Percentiles rank a stretch among this genome's conserved stretches.
These are phyloP conservation scores for Vitis rupestris DNA, from an alignment of 164 flowering plant genomes.

Conservation along the genomic window DNA sequence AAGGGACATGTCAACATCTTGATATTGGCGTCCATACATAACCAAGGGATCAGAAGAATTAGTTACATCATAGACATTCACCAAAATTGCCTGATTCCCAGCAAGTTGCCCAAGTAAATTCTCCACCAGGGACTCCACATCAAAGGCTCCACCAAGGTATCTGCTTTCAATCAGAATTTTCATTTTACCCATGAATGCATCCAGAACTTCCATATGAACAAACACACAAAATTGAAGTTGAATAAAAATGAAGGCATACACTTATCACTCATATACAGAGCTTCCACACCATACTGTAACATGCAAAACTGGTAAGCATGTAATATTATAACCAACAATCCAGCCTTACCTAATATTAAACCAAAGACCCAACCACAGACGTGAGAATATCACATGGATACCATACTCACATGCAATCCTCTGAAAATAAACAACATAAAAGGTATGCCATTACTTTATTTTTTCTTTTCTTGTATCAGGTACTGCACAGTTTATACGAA, in stretches of 20 bases:
- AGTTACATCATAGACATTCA: slow-evolving; percentile 84
- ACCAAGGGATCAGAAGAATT: slow-evolving; percentile 69
- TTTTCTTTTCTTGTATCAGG: too few species aligned
- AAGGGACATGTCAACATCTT: slow-evolving; percentile 69
- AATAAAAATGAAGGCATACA: background rate
- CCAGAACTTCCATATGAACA: background rate
- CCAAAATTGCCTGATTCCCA: slow-evolving; percentile 79
- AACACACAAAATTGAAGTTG: background rate
- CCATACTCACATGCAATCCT: too few species aligned
- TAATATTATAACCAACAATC: background rate
- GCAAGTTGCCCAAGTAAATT: slow-evolving; percentile 89
- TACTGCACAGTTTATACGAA: too few species aligned
- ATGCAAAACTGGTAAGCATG: background rate
- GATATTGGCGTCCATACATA: slow-evolving; percentile 76
- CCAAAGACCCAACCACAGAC: background rate
- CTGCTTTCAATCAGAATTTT: slow-evolving; percentile 32
- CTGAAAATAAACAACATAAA: too few species aligned
- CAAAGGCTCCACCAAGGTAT: slow-evolving; percentile 94
- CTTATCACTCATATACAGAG: too few species aligned
- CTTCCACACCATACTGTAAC: too few species aligned
- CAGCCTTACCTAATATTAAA: background rate
- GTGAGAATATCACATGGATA: background rate
- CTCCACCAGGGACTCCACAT: slow-evolving; percentile 93
- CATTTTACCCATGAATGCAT: background rate
- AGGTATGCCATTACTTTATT: too few species aligned